These are phyloP conservation scores for Serendipita sp. DNA, from an alignment of 768 basidiomycete species.

Conservation along the genomic window DNA sequence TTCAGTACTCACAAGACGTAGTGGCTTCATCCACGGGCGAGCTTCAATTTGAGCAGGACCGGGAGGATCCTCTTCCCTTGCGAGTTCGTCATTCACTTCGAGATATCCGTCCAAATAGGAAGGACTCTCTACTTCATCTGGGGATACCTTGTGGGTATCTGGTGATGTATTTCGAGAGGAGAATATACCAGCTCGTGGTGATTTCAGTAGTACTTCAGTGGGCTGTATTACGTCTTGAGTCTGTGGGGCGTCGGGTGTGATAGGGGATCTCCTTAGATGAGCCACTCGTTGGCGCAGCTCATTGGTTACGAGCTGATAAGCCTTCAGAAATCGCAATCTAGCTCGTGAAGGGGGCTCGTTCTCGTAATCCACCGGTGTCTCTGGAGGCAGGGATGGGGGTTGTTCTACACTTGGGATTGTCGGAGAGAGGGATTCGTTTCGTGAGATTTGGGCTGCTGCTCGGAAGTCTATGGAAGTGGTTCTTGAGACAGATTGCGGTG, in stretches of 20 bases:
- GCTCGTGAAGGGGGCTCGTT: background rate
- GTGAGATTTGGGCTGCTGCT: background rate
- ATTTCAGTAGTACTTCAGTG: background rate
- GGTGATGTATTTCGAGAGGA: background rate
- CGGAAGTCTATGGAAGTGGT: background rate
- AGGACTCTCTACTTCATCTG: background rate
- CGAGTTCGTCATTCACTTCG: background rate
- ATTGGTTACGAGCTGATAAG: background rate
- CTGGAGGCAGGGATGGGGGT: background rate
- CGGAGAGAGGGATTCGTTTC: background rate
- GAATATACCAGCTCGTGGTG: background rate
- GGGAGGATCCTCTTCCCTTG: background rate
- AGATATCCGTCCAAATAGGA: background rate
- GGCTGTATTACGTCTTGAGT: background rate
- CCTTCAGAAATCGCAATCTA: background rate
- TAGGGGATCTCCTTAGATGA: conserved; percentile 2
- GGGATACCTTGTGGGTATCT: background rate
- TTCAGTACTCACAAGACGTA: background rate
- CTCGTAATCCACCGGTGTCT: background rate
- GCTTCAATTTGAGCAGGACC: too few relatives aligned
- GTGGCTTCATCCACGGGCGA: background rate
- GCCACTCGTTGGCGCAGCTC: background rate
- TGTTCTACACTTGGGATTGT: background rate
- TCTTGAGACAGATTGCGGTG: too few relatives aligned
- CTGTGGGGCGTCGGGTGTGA: background rate